Evolutionary conservation across 352 stramenopile species (phyloP).

Genomic region (Globisporangium ultimum): DNA sequence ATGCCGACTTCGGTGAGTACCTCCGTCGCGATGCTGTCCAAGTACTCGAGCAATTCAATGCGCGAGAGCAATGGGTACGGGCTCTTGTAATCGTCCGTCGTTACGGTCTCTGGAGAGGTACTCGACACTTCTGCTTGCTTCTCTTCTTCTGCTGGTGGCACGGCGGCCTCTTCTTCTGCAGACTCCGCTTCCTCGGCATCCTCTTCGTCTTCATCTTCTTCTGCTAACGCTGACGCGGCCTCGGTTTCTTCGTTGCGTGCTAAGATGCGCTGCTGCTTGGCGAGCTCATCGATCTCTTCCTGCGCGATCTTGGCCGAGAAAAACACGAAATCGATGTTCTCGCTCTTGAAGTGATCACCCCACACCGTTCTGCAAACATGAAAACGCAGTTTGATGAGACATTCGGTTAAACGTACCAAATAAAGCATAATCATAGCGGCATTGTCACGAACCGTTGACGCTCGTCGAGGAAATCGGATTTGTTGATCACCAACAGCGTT

Average conservation of each 20-base stretch:
- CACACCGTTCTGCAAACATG: constrained; percentile 67
- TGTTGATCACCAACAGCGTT: constrained; percentile 98
- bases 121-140: background rate
- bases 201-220: constrained; percentile 7
- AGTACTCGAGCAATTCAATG: constrained; percentile 70
- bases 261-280: constrained; percentile 51
- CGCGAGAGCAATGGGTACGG: constrained; percentile 70
- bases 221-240: constrained; percentile 1
- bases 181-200: constrained; percentile 8
- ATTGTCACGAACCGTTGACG: constrained; percentile 70
- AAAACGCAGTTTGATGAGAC: constrained; percentile 5
- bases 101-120: background rate
- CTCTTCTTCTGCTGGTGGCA: background rate
- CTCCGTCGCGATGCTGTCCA: constrained; percentile 49
- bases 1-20: constrained; percentile 57
- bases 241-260: constrained; percentile 26
- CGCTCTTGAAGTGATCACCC: constrained; percentile 92
- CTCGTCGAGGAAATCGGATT: constrained; percentile 97
- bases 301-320: constrained; percentile 97
- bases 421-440: background rate
- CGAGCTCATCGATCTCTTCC: constrained; percentile 84
- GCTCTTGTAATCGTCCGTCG: constrained; percentile 10
- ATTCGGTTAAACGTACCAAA: background rate
- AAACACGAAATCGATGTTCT: constrained; percentile 94
- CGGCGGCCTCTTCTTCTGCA: constrained; percentile 11